Evolutionary conservation across 352 stramenopile species (phyloP), one percentile per base, ranked within the genome.

Genomic region (Globisporangium orthogonon): DNA sequence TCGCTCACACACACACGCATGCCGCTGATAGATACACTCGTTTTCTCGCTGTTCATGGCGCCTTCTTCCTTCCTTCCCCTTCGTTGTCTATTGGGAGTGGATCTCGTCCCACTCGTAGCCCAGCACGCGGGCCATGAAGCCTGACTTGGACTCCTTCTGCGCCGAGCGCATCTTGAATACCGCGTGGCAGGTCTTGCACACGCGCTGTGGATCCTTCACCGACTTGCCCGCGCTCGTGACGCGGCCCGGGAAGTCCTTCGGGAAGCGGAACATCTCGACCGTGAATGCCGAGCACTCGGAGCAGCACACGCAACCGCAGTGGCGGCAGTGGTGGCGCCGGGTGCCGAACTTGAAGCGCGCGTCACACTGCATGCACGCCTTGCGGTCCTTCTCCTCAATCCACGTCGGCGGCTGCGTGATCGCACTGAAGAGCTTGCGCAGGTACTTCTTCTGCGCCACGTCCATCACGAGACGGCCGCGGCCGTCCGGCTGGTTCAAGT

Each of bases 61-160:
- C 23, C 41, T 14, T 46, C 41, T 15, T 46, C 29, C 23, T 23
- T 23, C 23, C 23, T 23, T 23, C 23, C 23, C 23, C 23, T 23
- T 23, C 23, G 23, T 23, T 23, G 43, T 48, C 43, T 48, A 45
- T 40, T 54, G 47, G 28, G 13, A 11, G 37, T 29, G n/a, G 47
- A 91, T 71, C 66, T 94, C 82, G 54, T 94, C 84, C 82, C 84
- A 94, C 62, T 94, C 84, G 70, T 92, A 90, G 49, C 82, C 82
- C 28, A 91, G 73, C 55, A 90, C 80, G 43, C 78, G 76, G 47
- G 80, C 82, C 65, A 94, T 88, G 60, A 91, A 91, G 55, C 82
- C 82, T 29, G 73, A 87, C 70, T 91, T 94, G 60, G 74, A 85
- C 65, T 94, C 82, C 50, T 91, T 92, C 65, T 91, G 81, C 53